A percentile compares a stretch with the other conserved stretches of the same genome.
Conservation (phyloP, 768 basidiomycete genomes). For the Coprinopsis strossmayeri region DNA sequence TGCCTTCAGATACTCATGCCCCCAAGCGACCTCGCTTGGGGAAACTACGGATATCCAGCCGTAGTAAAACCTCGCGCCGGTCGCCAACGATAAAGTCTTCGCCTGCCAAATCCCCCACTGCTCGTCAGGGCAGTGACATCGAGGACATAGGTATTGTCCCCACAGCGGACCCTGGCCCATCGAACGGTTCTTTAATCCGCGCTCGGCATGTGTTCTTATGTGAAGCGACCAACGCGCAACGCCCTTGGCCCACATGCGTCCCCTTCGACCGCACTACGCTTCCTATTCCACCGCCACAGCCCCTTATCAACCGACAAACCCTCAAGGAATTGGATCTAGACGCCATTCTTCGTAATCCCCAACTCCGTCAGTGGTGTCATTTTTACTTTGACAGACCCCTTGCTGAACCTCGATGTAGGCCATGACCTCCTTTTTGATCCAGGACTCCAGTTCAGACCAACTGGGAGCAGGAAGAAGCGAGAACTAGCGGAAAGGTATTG, state of each 20-base stretch:
- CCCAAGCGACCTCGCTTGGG: conserved; percentile 38
- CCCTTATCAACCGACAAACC: conserved; percentile 78
- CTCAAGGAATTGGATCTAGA: conserved; percentile 82
- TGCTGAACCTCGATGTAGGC: conserved; percentile 34
- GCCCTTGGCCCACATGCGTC: conserved; percentile 24
- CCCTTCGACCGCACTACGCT: conserved; percentile 39
- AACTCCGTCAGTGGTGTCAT: conserved; percentile 63
- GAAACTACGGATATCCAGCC: conserved; percentile 13
- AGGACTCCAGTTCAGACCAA: conserved; percentile 75
- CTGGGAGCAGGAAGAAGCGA: conserved; percentile 65
- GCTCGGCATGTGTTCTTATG: conserved; percentile 6
- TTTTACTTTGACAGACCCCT: conserved; percentile 11
- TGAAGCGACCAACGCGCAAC: conserved; percentile 4
- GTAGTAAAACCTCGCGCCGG: conserved; percentile 11
- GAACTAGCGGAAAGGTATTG: conserved; percentile 79
- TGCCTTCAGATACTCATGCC: conserved; percentile 2
- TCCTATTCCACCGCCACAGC: conserved; percentile 62
- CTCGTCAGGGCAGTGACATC: conserved; percentile 32
- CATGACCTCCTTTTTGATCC: conserved; percentile 90
- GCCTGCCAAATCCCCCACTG: conserved; percentile 22
- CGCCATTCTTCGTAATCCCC: conserved; percentile 82
- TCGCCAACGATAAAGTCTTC: conserved; percentile 18
- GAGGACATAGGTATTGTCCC: conserved; percentile 42
- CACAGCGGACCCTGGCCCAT: conserved; percentile 35
- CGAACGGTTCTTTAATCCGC: conserved; percentile 37